Conservation (phyloP, 768 basidiomycete genomes). For the Leucosporidium yakuticum region DNA sequence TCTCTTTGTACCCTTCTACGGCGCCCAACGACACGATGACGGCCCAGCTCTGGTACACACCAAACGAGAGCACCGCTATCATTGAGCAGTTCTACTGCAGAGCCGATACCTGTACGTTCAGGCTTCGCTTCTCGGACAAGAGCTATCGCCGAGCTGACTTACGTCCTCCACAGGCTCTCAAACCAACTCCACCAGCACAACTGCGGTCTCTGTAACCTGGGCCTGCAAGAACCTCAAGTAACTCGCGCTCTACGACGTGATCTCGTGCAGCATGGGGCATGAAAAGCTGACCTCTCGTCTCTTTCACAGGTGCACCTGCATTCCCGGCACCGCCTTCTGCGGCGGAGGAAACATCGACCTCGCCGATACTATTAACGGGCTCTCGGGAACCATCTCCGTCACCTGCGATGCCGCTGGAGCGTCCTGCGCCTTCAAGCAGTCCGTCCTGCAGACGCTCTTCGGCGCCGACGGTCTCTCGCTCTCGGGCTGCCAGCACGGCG, state of each 20-base stretch:
- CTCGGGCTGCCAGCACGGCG: slow-evolving; percentile 71
- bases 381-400: slow-evolving; percentile 62
- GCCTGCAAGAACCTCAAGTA: slow-evolving; percentile 59
- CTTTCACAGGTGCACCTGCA: slow-evolving; percentile 57
- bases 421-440: slow-evolving; percentile 72
- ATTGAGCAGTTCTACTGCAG: slow-evolving; percentile 82
- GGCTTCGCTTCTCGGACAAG: slow-evolving; percentile 13
- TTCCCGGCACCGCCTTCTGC: slow-evolving; percentile 66
- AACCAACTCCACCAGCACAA: slow-evolving; percentile 50
- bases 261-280: no score
- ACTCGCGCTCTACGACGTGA: neutral
- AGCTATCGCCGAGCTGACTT: slow-evolving; percentile 35
- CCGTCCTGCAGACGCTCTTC: slow-evolving; percentile 61
- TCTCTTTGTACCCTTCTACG: slow-evolving; percentile 60
- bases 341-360: slow-evolving; percentile 46
- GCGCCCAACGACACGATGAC: slow-evolving; percentile 47
- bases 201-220: slow-evolving; percentile 47
- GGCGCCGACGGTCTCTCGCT: slow-evolving; percentile 67
- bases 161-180: slow-evolving; percentile 61
- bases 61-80: slow-evolving; percentile 46
- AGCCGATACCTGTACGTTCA: slow-evolving; percentile 64
- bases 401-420: slow-evolving; percentile 54
- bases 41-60: slow-evolving; percentile 30
- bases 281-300: no score
- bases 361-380: slow-evolving; percentile 54